phyloP scores from a whole-genome alignment of 208 protist species.

The Crithidia thermophila region DNA sequence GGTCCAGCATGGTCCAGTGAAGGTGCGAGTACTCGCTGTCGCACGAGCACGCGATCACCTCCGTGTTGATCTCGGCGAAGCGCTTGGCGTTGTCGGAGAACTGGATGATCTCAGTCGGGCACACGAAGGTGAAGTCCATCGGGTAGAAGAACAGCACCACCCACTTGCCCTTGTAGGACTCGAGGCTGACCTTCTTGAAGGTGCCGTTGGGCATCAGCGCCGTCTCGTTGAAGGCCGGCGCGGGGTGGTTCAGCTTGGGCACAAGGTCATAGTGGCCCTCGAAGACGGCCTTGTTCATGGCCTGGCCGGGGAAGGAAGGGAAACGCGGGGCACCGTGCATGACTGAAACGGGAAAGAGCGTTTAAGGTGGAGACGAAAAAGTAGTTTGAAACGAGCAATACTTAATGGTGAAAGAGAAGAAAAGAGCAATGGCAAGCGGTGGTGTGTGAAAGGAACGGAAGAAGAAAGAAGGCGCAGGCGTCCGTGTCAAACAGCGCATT shows the following conservation, averaged over 20 bases:
- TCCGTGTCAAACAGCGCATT: too few species aligned
- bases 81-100: slow-evolving; percentile 93
- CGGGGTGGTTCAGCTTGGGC: slow-evolving; percentile 81
- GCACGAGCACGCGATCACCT: slow-evolving; percentile 93
- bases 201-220: slow-evolving; percentile 94
- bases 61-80: slow-evolving; percentile 89
- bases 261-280: background rate
- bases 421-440: too few species aligned
- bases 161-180: slow-evolving; percentile 94
- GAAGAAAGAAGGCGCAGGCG: too few species aligned
- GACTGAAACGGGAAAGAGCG: background rate
- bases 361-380: too few species aligned
- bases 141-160: slow-evolving; percentile 98
- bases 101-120: slow-evolving; percentile 97
- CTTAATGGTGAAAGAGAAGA: too few species aligned
- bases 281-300: slow-evolving; percentile 10
- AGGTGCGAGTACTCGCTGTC: slow-evolving; percentile 97
- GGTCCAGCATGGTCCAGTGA: slow-evolving; percentile 94
- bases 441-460: too few species aligned
- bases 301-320: too few species aligned
- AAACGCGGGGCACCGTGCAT: too few species aligned
- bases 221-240: slow-evolving; percentile 89
- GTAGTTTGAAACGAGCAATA: too few species aligned
- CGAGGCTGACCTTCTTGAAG: slow-evolving; percentile 93
- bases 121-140: slow-evolving; percentile 98